A percentile compares a stretch with the other conserved stretches of the same genome.
phyloP scores from a whole-genome alignment of 257 asterid genomes.

The Salvia rosmarinus region DNA sequence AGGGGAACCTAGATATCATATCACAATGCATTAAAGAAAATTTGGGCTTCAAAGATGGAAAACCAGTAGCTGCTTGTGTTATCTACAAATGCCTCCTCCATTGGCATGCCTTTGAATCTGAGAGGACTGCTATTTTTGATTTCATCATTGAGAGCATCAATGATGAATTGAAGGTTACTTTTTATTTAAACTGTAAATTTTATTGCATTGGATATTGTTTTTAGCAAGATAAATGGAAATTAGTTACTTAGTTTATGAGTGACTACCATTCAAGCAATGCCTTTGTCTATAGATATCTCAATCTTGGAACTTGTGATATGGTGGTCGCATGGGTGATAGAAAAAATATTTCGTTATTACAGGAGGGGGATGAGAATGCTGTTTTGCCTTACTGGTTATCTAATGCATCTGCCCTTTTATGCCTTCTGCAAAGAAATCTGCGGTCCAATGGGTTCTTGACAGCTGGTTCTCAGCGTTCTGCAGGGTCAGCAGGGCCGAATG shows the following conservation, averaged over 20 bases:
- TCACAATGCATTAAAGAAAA: conserved; percentile 87
- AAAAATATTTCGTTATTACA: conserved; percentile 44
- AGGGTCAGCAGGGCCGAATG: conserved; percentile 74
- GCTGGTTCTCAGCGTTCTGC: conserved; percentile 79
- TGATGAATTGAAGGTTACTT: conserved; percentile 79
- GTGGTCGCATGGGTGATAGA: conserved; percentile 22
- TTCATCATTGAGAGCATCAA: conserved; percentile 79
- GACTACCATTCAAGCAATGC: background rate
- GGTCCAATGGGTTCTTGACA: conserved; percentile 79
- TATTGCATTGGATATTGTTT: conserved; percentile 7
- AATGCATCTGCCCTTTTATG: conserved; percentile 94
- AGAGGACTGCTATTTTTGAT: conserved; percentile 89
- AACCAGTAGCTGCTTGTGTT: conserved; percentile 91
- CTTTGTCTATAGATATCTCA: background rate
- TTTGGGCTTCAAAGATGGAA: conserved; percentile 91
- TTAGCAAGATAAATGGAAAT: background rate
- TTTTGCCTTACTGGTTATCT: conserved; percentile 95
- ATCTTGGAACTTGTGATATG: conserved; percentile 19
- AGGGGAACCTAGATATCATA: conserved; percentile 80
- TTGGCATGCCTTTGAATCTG: conserved; percentile 97
- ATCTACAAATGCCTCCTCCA: conserved; percentile 92
- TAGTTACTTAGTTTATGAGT: conserved; percentile 26
- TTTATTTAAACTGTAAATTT: conserved; percentile 10
- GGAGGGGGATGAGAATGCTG: conserved; percentile 77
- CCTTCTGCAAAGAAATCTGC: conserved; percentile 88